Conservation (phyloP, 2,329 filamentous ascomycete species). For the Ophiocordyceps camponoti-floridani region DNA sequence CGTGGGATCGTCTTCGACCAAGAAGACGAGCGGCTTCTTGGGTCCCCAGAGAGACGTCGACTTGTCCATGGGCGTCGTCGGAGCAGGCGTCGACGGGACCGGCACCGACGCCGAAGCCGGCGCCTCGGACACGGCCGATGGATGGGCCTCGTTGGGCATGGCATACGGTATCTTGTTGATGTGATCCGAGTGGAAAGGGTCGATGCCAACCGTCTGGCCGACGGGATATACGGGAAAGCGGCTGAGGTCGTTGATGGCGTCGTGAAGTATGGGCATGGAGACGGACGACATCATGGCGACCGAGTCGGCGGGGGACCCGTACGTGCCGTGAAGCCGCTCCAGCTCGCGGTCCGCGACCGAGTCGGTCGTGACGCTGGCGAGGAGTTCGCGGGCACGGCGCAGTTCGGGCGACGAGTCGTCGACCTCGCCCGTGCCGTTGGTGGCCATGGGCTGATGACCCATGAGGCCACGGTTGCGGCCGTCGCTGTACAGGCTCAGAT, state of each 20-base stretch:
- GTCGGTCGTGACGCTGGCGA: slow-evolving; percentile 33
- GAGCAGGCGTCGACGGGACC: slow-evolving; percentile 4
- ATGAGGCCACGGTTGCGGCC: slow-evolving; percentile 19
- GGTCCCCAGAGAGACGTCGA: slow-evolving; percentile 33
- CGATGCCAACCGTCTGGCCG: slow-evolving; percentile 78
- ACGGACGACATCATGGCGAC: slow-evolving; percentile 22
- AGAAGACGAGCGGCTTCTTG: slow-evolving; percentile 59
- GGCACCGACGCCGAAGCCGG: slow-evolving; percentile 6
- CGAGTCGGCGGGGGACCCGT: slow-evolving; percentile 35
- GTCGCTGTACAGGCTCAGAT: slow-evolving; percentile 30
- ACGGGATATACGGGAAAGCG: slow-evolving; percentile 73
- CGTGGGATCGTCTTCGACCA: slow-evolving; percentile 69
- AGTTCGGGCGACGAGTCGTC: slow-evolving; percentile 34
- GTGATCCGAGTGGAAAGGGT: slow-evolving; percentile 86
- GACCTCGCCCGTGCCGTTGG: slow-evolving; percentile 22
- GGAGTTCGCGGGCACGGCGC: slow-evolving; percentile 36
- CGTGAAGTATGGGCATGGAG: slow-evolving; percentile 29
- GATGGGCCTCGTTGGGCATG: slow-evolving; percentile 38
- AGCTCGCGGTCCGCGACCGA: slow-evolving; percentile 34
- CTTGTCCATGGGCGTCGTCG: slow-evolving; percentile 16
- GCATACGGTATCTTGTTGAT: slow-evolving; percentile 87
- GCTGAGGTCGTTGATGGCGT: slow-evolving; percentile 34
- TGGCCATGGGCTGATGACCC: slow-evolving; percentile 10
- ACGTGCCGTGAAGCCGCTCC: slow-evolving; percentile 35
- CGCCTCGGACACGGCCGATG: slow-evolving; percentile 19